Conservation (phyloP, 108 stramenopile species). For the Skeletonema costatum region DNA sequence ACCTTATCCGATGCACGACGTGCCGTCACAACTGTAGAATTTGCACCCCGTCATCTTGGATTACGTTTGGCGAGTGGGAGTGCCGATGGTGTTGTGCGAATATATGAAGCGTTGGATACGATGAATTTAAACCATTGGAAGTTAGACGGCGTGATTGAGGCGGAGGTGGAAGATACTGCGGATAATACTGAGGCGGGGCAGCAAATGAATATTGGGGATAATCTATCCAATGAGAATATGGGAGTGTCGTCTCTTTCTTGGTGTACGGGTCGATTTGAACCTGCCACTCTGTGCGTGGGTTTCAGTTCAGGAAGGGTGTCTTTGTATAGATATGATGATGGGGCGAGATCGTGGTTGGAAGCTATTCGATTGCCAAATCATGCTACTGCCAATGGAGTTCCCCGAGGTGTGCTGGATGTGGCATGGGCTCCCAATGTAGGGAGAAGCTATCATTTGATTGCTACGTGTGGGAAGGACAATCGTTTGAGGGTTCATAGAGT, state of each 20-base stretch:
- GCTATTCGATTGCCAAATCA: slow-evolving; percentile 52
- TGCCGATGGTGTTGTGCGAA: slow-evolving; percentile 87
- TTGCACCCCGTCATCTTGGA: slow-evolving; percentile 91
- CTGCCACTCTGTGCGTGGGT: slow-evolving; percentile 87
- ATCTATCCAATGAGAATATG: slow-evolving; percentile 26
- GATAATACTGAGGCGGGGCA: slow-evolving; percentile 1
- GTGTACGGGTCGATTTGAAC: slow-evolving; percentile 92
- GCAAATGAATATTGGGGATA: not conserved
- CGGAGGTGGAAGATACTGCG: slow-evolving; percentile 39
- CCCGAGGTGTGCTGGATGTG: slow-evolving; percentile 82
- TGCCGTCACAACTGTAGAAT: slow-evolving; percentile 85
- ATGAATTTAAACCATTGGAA: slow-evolving; percentile 92
- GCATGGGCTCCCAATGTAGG: slow-evolving; percentile 96
- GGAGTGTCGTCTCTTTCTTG: slow-evolving; percentile 87
- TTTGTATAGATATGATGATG: slow-evolving; percentile 73
- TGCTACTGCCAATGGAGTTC: slow-evolving; percentile 35
- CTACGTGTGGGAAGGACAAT: slow-evolving; percentile 63
- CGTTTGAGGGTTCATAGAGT: slow-evolving; percentile 46
- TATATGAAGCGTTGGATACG: slow-evolving; percentile 94
- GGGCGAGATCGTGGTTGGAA: slow-evolving; percentile 67
- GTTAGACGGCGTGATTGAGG: slow-evolving; percentile 62
- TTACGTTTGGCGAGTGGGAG: slow-evolving; percentile 87
- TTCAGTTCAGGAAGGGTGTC: slow-evolving; percentile 52
- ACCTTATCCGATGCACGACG: slow-evolving; percentile 81
- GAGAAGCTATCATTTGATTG: slow-evolving; percentile 88